These are phyloP conservation scores for Beauveria medogensis DNA, from an alignment of 2,329 filamentous ascomycete genomes.

Conservation along the genomic window DNA sequence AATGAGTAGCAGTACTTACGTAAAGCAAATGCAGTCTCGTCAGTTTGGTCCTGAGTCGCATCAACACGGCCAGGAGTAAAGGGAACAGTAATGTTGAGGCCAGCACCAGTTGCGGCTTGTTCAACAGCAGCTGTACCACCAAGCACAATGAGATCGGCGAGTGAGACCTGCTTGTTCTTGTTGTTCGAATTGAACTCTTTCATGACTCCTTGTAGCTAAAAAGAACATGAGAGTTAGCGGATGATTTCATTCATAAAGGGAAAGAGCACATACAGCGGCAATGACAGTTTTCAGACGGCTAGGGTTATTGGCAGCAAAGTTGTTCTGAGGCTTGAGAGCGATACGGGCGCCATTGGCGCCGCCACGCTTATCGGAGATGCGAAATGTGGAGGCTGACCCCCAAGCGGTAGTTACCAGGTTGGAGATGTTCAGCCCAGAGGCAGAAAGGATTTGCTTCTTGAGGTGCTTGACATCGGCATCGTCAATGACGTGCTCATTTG, in stretches of 20 bases:
- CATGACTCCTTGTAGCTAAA: constrained; percentile 1
- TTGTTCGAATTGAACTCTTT: constrained; percentile 30
- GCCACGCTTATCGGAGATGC: constrained; percentile 70
- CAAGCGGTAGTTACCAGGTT: constrained; percentile 61
- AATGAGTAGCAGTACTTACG: constrained; percentile 16
- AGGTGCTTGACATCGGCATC: constrained; percentile 53
- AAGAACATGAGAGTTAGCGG: neutral
- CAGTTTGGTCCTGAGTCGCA: constrained; percentile 64
- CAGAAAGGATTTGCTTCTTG: constrained; percentile 57
- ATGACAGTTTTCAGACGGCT: constrained; percentile 55
- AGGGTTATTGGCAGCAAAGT: constrained; percentile 70
- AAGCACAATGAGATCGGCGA: constrained; percentile 71
- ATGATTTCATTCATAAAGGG: neutral
- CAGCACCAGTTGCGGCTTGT: constrained; percentile 51
- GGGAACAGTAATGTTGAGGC: constrained; percentile 49
- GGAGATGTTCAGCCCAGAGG: constrained; percentile 48
- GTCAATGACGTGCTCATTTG: constrained; percentile 49
- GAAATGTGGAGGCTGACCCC: constrained; percentile 65
- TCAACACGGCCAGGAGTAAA: constrained; percentile 68
- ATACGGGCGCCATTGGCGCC: constrained; percentile 76
- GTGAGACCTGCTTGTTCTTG: constrained; percentile 61
- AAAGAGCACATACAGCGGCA: constrained; percentile 50
- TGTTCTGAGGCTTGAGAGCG: constrained; percentile 61
- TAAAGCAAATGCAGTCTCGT: constrained; percentile 53
- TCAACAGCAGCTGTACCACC: constrained; percentile 64